Conservation (phyloP, 2,329 filamentous ascomycete species). For the Beauveria sp. region DNA sequence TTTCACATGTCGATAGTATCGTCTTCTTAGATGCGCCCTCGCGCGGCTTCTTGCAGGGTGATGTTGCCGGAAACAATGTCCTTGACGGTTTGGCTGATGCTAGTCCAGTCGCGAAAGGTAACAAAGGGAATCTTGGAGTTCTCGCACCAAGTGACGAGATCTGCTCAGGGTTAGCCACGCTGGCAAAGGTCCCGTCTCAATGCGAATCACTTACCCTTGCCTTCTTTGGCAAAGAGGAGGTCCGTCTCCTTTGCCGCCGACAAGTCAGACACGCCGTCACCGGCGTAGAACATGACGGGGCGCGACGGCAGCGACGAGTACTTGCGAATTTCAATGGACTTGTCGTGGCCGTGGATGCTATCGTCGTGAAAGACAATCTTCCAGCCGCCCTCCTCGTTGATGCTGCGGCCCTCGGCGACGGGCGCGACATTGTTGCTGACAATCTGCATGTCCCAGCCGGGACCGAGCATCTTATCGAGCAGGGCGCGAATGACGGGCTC, state of each 20-base stretch:
- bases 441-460: conserved; percentile 75
- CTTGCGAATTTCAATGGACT: conserved; percentile 81
- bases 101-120: conserved; percentile 75
- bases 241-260: conserved; percentile 91
- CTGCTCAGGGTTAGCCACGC: conserved; percentile 33
- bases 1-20: not conserved
- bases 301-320: conserved; percentile 71
- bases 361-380: conserved; percentile 83
- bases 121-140: conserved; percentile 80
- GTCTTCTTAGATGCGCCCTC: conserved; percentile 29
- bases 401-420: conserved; percentile 52
- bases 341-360: conserved; percentile 90
- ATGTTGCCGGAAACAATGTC: conserved; percentile 68
- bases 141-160: conserved; percentile 82
- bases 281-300: conserved; percentile 87
- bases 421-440: conserved; percentile 75
- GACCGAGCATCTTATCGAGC: conserved; percentile 71
- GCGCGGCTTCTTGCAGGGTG: conserved; percentile 62
- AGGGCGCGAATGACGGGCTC: conserved; percentile 80
- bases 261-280: conserved; percentile 87
- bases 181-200: too few relatives aligned
- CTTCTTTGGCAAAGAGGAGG: conserved; percentile 86
- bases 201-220: conserved; percentile 53
- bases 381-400: conserved; percentile 80
- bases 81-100: conserved; percentile 69